Evolutionary conservation across 208 protist genomes (phyloP).

Genomic region (Trichomonas tenax): DNA sequence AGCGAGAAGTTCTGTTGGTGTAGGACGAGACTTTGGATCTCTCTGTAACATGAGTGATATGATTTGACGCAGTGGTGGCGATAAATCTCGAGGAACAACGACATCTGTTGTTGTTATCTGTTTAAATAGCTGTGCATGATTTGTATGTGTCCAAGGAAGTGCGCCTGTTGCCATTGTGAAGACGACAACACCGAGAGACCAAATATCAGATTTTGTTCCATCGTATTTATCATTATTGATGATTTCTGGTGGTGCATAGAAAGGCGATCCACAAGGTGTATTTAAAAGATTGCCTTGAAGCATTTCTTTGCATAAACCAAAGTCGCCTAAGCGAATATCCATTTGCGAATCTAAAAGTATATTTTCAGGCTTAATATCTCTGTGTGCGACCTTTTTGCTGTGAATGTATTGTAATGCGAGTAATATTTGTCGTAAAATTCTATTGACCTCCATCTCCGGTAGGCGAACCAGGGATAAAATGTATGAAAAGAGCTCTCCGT

Average conservation of each 20-base stretch:
- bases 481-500: neutral
- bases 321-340: neutral
- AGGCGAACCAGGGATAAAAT: neutral
- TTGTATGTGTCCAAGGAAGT: neutral
- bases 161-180: neutral
- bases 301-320: neutral
- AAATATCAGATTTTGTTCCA: neutral
- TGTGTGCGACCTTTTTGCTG: neutral
- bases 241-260: neutral
- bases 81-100: neutral
- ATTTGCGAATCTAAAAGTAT: neutral
- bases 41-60: neutral
- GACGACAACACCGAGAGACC: neutral
- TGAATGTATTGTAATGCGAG: neutral
- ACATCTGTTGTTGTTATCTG: neutral
- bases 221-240: neutral
- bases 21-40: neutral
- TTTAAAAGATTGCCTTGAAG: neutral
- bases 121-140: neutral
- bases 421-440: neutral
- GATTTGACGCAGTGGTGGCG: neutral
- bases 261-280: neutral
- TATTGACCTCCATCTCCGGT: neutral
- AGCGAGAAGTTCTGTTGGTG: neutral
- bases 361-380: constrained; percentile 8